phyloP scores from a whole-genome alignment of 768 basidiomycete species.

The Tricholoma terreum region DNA sequence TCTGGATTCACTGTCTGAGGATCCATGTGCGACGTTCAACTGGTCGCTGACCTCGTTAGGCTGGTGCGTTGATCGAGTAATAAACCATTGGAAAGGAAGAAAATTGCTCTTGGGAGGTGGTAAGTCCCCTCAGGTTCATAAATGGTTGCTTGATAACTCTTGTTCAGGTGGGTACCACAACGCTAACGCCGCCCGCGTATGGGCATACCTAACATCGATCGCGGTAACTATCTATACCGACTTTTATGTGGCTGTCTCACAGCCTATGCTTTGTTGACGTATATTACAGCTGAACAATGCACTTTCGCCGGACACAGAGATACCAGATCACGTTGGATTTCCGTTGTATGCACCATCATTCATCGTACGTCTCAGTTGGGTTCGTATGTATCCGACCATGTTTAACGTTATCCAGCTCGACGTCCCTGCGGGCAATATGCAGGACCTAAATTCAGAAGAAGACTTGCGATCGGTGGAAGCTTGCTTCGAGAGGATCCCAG shows the following conservation, averaged over 20 bases:
- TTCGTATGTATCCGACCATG: not conserved
- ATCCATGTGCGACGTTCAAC: conserved; percentile 74
- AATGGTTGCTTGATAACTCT: conserved; percentile 10
- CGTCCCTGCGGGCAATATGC: conserved; percentile 68
- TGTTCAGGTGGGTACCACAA: conserved; percentile 76
- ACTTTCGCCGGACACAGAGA: conserved; percentile 55
- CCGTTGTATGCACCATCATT: conserved; percentile 79
- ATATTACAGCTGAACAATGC: conserved; percentile 48
- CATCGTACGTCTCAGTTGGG: conserved; percentile 32
- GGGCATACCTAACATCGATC: conserved; percentile 78
- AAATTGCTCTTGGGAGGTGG: conserved; percentile 79
- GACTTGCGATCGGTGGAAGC: conserved; percentile 47
- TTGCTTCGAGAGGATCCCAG: conserved; percentile 34
- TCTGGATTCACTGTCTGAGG: conserved; percentile 81
- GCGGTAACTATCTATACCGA: conserved; percentile 44
- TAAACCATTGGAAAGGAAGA: conserved; percentile 55
- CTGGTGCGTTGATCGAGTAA: conserved; percentile 57
- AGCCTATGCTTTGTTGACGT: not conserved
- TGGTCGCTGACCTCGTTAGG: conserved; percentile 63
- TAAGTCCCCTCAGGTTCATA: conserved; percentile 20
- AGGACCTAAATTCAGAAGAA: conserved; percentile 65
- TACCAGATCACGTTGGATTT: conserved; percentile 76
- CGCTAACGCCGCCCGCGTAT: conserved; percentile 82
- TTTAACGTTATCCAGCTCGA: conserved; percentile 44
- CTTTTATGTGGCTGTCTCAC: not conserved